Conservation (phyloP, 257 asterid genomes). For the Plantago major region DNA sequence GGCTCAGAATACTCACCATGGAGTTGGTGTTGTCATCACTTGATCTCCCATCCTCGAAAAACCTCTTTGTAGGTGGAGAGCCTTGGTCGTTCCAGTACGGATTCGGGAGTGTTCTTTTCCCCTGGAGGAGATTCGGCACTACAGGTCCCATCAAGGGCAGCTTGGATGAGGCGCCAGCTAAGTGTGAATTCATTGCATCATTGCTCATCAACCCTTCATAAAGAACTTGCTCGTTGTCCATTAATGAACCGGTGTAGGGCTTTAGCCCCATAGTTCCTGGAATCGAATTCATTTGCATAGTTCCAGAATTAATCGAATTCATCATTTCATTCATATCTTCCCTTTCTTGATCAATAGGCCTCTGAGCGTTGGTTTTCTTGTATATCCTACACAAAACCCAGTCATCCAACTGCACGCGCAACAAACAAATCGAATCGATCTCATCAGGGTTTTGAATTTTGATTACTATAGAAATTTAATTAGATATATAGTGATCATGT, state of each 20-base stretch:
- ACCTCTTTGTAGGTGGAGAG: conserved; percentile 49
- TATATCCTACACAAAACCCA: conserved; percentile 82
- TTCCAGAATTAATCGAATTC: conserved; percentile 29
- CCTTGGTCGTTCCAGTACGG: conserved; percentile 47
- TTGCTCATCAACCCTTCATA: conserved; percentile 44
- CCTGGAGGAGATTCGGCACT: conserved; percentile 20
- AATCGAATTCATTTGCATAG: background rate
- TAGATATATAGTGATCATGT: too few relatives aligned
- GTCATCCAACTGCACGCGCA: conserved; percentile 50
- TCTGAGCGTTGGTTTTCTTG: conserved; percentile 56
- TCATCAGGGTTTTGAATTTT: background rate
- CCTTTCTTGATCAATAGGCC: conserved; percentile 60
- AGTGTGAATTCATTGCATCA: conserved; percentile 25
- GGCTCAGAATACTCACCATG: conserved; percentile 43
- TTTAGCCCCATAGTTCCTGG: conserved; percentile 8
- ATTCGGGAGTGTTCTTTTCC: conserved; percentile 32
- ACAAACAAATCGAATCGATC: background rate
- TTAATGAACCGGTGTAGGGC: conserved; percentile 34
- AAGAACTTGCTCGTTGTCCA: conserved; percentile 38
- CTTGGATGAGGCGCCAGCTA: conserved; percentile 26
- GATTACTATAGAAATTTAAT: too few relatives aligned
- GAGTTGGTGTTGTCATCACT: conserved; percentile 37
- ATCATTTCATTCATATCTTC: conserved; percentile 44
- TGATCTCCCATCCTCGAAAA: conserved; percentile 26
- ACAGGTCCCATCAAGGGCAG: conserved; percentile 18